A percentile compares a stretch with the other conserved stretches of the same genome.
These are phyloP conservation scores for Rhynchospora pubera DNA, from an alignment of 176 grass and related monocot genomes.

Conservation along the genomic window DNA sequence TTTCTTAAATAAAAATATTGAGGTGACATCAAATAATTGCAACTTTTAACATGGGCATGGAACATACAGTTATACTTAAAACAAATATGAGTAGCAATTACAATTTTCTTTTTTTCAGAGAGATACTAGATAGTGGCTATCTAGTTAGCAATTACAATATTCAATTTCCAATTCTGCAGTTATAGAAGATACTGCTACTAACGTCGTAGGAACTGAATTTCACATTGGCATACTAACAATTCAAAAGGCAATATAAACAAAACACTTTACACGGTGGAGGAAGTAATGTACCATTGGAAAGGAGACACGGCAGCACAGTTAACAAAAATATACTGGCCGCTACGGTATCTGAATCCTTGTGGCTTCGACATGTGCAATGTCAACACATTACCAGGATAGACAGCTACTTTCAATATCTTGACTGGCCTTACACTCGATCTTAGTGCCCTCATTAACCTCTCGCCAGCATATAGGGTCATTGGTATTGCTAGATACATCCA, in stretches of 20 bases:
- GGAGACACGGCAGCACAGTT: constrained; percentile 92
- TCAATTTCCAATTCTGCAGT: neutral
- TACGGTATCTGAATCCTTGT: constrained; percentile 65
- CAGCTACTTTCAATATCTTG: constrained; percentile 77
- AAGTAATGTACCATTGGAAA: constrained; percentile 61
- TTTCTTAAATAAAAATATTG: neutral
- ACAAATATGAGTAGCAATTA: neutral
- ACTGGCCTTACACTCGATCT: constrained; percentile 71
- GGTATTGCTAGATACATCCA: constrained; percentile 92
- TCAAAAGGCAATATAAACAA: neutral
- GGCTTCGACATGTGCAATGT: constrained; percentile 81
- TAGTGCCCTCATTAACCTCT: constrained; percentile 53
- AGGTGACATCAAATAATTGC: neutral
- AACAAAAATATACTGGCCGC: constrained; percentile 91
- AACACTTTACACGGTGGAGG: neutral
- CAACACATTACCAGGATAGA: constrained; percentile 79
- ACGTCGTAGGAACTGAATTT: neutral
- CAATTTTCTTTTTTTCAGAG: no score
- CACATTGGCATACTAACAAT: neutral
- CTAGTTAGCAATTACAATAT: neutral
- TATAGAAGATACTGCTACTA: neutral
- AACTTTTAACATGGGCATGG: neutral
- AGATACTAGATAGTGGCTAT: no score
- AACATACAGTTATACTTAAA: neutral
- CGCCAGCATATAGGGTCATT: constrained; percentile 50